Evolutionary conservation across 1,284 basidiomycete genomes (phyloP), one percentile per base, ranked within the genome.

Genomic region (Rhodotorula mucilaginosa): DNA sequence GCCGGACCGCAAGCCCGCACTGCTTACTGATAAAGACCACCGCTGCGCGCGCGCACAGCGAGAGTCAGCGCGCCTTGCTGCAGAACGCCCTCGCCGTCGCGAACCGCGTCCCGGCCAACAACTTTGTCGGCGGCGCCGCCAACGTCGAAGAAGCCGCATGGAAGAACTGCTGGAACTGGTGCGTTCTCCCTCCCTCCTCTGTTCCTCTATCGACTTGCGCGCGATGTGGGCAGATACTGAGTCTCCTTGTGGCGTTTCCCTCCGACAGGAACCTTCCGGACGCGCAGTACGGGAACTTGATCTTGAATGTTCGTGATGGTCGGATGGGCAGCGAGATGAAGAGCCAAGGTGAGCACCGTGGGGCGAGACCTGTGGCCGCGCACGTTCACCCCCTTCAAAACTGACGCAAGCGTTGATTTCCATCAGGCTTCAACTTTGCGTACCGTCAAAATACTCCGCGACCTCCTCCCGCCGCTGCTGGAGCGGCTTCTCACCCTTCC

Each of bases 111-210:
- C 92, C 92, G 10, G 84, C 88, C 5, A 80, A 86, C 2, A 86
- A 88, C 56, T 79, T 83, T 5, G 81, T 82, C 79, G 23, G 84
- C 86, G 6, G 83, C 85, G 68, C 68, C 19, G 58, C 63, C 0
- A 67, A 34, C 83, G 84, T 13, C 84, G 93, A 94, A 79, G 93
- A 94, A 76, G 88, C 90, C 6, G 88, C 91, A 1, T 97, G 94
- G 96, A 98, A 93, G 83, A 98, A 94, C 81, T 93, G 91, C 79
- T 99, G 96, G 96, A 94, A 98, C 82, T 98, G 94, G 94, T 72
- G n/a, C 49, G 71, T 52, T 0, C 29, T 13, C 0, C 48, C 48
- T 2, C 46, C n/a, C 52, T 31, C n/a, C 7, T 39, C 46, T n/a
- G 12, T 23, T 23, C n/a, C 26, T 5, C 15, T 16, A 0, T 58